Evolutionary conservation across 495 filamentous ascomycete species (phyloP).

Genomic region (Podospora appendiculata): DNA sequence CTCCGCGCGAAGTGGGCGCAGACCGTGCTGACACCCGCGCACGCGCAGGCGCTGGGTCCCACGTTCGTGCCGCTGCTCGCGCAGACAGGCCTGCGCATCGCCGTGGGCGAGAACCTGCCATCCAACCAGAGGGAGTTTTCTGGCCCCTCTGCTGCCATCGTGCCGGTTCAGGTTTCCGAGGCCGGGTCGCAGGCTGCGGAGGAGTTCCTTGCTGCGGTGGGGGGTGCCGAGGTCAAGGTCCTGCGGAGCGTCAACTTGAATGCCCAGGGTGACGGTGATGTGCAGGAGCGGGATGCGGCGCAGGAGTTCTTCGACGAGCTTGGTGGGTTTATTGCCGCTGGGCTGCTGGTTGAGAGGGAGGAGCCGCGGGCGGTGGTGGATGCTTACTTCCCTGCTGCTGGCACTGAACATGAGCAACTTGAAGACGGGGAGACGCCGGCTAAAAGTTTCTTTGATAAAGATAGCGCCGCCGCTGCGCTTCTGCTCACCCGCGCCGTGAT

Average conservation of each 20-base stretch:
- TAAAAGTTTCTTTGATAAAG: background rate
- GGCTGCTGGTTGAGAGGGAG: no score
- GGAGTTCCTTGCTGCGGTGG: no score
- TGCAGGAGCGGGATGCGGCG: no score
- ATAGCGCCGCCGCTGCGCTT: slow-evolving; percentile 6
- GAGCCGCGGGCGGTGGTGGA: no score
- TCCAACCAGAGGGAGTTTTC: background rate
- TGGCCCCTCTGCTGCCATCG: no score
- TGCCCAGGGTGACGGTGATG: no score
- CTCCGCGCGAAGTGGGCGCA: slow-evolving; percentile 4
- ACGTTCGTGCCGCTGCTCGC: slow-evolving; percentile 8
- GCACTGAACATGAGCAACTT: background rate
- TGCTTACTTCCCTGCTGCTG: no score
- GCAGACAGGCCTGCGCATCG: slow-evolving; percentile 12
- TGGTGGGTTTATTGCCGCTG: no score
- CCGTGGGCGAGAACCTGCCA: background rate
- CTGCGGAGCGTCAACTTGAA: background rate
- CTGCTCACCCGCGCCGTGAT: slow-evolving; percentile 23
- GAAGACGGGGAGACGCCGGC: background rate
- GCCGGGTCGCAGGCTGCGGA: no score
- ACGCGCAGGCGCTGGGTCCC: slow-evolving; percentile 3
- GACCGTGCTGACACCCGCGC: background rate
- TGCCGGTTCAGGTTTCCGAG: no score
- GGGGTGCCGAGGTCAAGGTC: background rate
- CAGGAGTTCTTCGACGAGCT: no score